A percentile compares a stretch with the other conserved stretches of the same genome.
Evolutionary conservation across 495 filamentous ascomycete genomes (phyloP).

Genomic region (Pseudomonodictys pantanalensis): DNA sequence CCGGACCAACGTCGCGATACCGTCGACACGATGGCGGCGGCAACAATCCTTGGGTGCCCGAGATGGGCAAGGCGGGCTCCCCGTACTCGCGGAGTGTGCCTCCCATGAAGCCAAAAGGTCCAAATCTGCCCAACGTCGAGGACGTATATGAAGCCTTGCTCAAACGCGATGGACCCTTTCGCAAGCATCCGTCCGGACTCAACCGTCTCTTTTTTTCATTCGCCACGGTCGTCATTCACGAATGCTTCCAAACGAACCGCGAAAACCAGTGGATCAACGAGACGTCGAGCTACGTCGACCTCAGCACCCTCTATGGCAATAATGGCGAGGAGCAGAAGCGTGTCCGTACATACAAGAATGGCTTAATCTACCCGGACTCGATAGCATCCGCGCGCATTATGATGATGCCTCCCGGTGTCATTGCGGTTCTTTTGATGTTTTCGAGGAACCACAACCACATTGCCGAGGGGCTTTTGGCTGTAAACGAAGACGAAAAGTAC

Average conservation of each 20-base stretch:
- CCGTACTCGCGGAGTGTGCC: slow-evolving; percentile 37
- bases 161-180: slow-evolving; percentile 37
- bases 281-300: slow-evolving; percentile 38
- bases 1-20: slow-evolving; percentile 37
- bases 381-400: slow-evolving; percentile 38
- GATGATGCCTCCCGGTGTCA: slow-evolving; percentile 38
- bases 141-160: slow-evolving; percentile 35
- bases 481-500: slow-evolving; percentile 38
- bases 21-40: slow-evolving; percentile 42
- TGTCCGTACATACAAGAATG: slow-evolving; percentile 36
- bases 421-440: slow-evolving; percentile 35
- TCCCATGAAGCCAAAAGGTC: slow-evolving; percentile 35
- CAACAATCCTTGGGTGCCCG: slow-evolving; percentile 42
- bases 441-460: slow-evolving; percentile 40
- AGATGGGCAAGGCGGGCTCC: slow-evolving; percentile 49
- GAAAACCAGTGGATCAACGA: slow-evolving; percentile 46
- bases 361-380: slow-evolving; percentile 34
- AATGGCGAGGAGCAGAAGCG: slow-evolving; percentile 32
- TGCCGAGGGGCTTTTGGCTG: slow-evolving; percentile 28
- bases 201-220: slow-evolving; percentile 39
- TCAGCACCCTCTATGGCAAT: slow-evolving; percentile 38
- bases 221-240: slow-evolving; percentile 36
- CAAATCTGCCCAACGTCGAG: slow-evolving; percentile 33
- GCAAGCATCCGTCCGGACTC: slow-evolving; percentile 37
- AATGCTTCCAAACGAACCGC: slow-evolving; percentile 31